These are phyloP conservation scores for Ustilago hordei DNA, from an alignment of 1,284 basidiomycete genomes.

Conservation along the genomic window DNA sequence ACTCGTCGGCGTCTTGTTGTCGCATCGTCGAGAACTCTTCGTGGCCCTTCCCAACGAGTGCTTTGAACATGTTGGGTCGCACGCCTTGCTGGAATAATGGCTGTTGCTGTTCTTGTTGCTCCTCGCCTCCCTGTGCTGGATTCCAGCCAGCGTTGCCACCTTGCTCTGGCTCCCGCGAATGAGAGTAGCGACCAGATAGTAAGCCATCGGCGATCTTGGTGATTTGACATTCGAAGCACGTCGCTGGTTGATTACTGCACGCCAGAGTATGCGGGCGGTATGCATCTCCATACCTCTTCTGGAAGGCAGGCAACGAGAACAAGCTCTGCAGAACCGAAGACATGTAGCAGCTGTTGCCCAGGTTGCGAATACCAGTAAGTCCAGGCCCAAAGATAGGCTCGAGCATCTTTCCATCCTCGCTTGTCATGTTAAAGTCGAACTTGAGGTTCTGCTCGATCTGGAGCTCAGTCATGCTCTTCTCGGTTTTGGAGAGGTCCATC, in stretches of 20 bases:
- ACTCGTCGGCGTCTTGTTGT: slow-evolving; percentile 97
- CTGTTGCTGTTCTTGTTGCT: slow-evolving; percentile 18
- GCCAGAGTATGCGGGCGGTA: slow-evolving; percentile 75
- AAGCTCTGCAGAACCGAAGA: slow-evolving; percentile 90
- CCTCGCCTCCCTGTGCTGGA: slow-evolving; percentile 4
- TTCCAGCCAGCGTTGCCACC: slow-evolving; percentile 20
- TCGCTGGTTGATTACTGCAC: slow-evolving; percentile 80
- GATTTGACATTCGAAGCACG: slow-evolving; percentile 94
- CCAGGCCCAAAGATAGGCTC: slow-evolving; percentile 90
- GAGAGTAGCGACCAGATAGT: slow-evolving; percentile 89
- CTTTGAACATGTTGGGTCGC: slow-evolving; percentile 86
- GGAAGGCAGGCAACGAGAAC: slow-evolving; percentile 85
- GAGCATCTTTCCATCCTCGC: slow-evolving; percentile 88
- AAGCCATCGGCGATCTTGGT: slow-evolving; percentile 92
- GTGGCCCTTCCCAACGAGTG: slow-evolving; percentile 90
- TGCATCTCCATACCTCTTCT: slow-evolving; percentile 77
- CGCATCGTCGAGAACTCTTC: slow-evolving; percentile 95
- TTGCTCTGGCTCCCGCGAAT: slow-evolving; percentile 71
- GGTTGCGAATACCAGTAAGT: slow-evolving; percentile 88
- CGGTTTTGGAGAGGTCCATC: slow-evolving; percentile 85
- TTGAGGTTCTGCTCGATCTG: slow-evolving; percentile 97
- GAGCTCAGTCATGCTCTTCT: slow-evolving; percentile 96
- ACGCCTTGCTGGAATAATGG: slow-evolving; percentile 84
- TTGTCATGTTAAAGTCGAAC: slow-evolving; percentile 93
- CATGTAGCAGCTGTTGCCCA: slow-evolving; percentile 99